Evolutionary conservation across 1,284 basidiomycete genomes (phyloP), one percentile per base, ranked within the genome.

Genomic region (Ceratobasidium sp.): DNA sequence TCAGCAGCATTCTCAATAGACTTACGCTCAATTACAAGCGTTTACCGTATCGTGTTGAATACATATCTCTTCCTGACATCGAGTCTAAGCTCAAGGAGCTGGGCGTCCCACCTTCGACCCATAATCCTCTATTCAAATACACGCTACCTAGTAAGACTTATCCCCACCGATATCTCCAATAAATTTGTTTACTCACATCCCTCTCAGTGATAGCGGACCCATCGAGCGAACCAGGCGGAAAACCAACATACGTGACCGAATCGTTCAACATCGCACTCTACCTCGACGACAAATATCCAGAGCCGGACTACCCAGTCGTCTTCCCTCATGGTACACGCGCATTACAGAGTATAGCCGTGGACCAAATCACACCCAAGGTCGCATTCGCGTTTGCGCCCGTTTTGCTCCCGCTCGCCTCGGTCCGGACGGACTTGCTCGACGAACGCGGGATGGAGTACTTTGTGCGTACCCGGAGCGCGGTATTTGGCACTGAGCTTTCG

Each of bases 101-200:
- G 55, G 81, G 80, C 3, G 71, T 79, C 39, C 72, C 80, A 87
- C 88, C 82, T 86, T 84, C 13, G 86, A 84, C 12, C 83, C 9
- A 33, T 39, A 71, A 71, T 20, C 69, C 69, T 13, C 40, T 71
- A 1, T 71, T 71, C 13, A 55, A 71, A n/a, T 79, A 72, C 60
- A 79, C 79, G 6, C 44, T 79, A 28, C 79, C 79, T 23, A 39
- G 69, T 71, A 44, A 3, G 69, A 33, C 69, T 56, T 9, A 28
- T 80, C 3, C 49, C 69, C 13, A 67, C 44, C 15, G 33, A 82
- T n/a, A n/a, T n/a, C n/a, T 89, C 49, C 82, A 86, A 67, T 78
- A 42, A 77, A 33, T 3, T 64, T 51, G 9, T 20, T 44, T 10
- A 77, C 72, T 53, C 79, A 77, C 68, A 80, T 73, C 12, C 40